Conservation (phyloP, 352 stramenopile species). For the Globisporangium lucens region DNA sequence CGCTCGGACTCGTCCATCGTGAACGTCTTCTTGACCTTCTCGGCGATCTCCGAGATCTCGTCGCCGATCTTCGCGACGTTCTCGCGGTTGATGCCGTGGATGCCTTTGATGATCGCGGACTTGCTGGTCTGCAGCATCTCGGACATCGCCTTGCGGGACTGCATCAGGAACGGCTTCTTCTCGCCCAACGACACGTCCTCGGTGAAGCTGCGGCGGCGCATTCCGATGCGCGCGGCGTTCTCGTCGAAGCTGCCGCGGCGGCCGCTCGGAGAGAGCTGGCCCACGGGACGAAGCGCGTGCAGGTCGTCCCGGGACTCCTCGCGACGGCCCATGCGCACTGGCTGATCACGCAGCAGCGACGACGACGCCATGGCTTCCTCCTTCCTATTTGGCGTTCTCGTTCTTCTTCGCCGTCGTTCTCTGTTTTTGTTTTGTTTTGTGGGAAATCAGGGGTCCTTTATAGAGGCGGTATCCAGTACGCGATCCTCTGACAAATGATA, state of each 20-base stretch:
- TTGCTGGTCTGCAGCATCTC: slow-evolving; percentile 59
- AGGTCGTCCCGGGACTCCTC: slow-evolving; percentile 53
- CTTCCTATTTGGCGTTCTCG: slow-evolving; percentile 4
- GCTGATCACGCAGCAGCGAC: not conserved
- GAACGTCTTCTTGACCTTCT: slow-evolving; percentile 69
- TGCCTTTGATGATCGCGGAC: slow-evolving; percentile 51
- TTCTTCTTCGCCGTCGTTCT: not conserved
- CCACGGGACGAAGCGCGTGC: slow-evolving; percentile 36
- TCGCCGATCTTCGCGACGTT: slow-evolving; percentile 41
- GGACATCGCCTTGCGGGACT: slow-evolving; percentile 18
- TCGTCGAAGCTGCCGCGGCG: slow-evolving; percentile 17
- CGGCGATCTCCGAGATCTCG: slow-evolving; percentile 46
- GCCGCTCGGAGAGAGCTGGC: slow-evolving; percentile 42
- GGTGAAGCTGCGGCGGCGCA: slow-evolving; percentile 63
- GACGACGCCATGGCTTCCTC: slow-evolving; percentile 11
- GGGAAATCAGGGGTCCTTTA: not conserved
- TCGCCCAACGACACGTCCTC: slow-evolving; percentile 56
- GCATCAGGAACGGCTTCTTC: slow-evolving; percentile 43
- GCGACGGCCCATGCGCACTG: slow-evolving; percentile 2
- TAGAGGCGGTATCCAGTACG: not conserved
- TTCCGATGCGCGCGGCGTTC: slow-evolving; percentile 12
- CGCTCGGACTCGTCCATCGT: slow-evolving; percentile 71
- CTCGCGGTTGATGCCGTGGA: slow-evolving; percentile 56
- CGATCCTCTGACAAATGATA: not conserved
- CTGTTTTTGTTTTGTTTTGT: not conserved